phyloP scores from a whole-genome alignment of 2,329 filamentous ascomycete genomes.

The Xylariales sp. region DNA sequence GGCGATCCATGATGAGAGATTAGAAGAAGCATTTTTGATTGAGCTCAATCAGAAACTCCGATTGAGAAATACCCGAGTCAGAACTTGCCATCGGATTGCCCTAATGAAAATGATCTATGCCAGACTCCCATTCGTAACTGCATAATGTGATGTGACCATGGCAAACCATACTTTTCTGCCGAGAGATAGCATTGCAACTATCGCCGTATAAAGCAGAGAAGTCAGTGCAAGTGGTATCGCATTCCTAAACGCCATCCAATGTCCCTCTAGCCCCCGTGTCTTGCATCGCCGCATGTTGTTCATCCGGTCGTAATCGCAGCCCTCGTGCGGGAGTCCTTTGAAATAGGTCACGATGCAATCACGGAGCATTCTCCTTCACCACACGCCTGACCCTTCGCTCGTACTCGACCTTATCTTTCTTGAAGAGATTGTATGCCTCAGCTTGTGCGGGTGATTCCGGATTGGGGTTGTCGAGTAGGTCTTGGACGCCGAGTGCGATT shows the following conservation, averaged over 20 bases:
- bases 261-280: too few relatives aligned
- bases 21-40: too few relatives aligned
- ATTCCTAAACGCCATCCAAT: constrained; percentile 11
- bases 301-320: too few relatives aligned
- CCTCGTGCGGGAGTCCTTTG: neutral
- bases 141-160: constrained; percentile 5
- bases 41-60: too few relatives aligned
- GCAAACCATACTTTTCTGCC: constrained; percentile 11
- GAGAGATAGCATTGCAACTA: constrained; percentile 3
- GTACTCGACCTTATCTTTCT: constrained; percentile 9
- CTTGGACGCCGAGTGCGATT: constrained; percentile 92
- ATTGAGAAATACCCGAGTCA: too few relatives aligned
- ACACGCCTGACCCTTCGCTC: constrained; percentile 82
- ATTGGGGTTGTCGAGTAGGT: constrained; percentile 92
- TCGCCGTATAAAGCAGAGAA: constrained; percentile 9
- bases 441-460: constrained; percentile 95
- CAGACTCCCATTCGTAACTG: constrained; percentile 9
- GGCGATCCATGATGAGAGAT: too few relatives aligned
- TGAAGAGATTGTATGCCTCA: constrained; percentile 53
- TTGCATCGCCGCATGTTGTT: too few relatives aligned
- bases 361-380: constrained; percentile 77
- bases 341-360: too few relatives aligned
- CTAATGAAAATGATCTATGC: constrained; percentile 6
- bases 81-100: neutral
- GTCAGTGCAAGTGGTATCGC: constrained; percentile 12